These are phyloP conservation scores for Nemania bipapillata DNA, from an alignment of 2,329 filamentous ascomycete genomes.

Conservation along the genomic window DNA sequence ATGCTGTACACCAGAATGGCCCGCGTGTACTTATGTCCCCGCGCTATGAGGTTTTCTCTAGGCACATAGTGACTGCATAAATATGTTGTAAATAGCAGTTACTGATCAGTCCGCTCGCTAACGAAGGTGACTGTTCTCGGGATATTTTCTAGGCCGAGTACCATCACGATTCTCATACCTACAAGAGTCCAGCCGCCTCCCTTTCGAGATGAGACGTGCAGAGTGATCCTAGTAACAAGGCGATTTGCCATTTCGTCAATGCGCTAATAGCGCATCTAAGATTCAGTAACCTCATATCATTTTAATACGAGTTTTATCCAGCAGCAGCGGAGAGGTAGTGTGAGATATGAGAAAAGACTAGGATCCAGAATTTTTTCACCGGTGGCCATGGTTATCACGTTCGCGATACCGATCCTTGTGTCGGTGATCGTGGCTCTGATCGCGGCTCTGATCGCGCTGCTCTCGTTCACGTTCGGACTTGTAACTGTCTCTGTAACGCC, in stretches of 20 bases:
- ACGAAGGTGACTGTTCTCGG: not conserved
- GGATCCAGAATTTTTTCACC: slow-evolving; percentile 16
- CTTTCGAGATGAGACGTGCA: not conserved
- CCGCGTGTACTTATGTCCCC: not conserved
- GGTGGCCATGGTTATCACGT: slow-evolving; percentile 47
- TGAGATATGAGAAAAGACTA: not conserved
- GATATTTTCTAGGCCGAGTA: not conserved
- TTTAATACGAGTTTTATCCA: not conserved
- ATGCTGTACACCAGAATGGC: not conserved
- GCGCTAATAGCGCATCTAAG: not conserved
- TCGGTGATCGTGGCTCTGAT: slow-evolving; percentile 45
- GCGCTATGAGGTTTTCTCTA: not conserved
- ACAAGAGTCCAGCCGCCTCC: not conserved
- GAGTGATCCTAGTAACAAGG: not conserved
- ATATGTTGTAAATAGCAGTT: not conserved
- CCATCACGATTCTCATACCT: not conserved
- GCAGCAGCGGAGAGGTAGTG: not conserved
- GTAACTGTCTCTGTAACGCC: slow-evolving; percentile 57
- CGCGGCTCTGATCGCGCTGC: slow-evolving; percentile 50
- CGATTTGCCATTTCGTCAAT: not conserved
- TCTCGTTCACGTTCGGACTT: slow-evolving; percentile 61
- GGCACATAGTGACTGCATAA: not conserved
- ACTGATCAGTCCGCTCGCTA: slow-evolving; percentile 14
- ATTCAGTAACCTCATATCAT: not conserved
- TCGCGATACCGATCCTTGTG: slow-evolving; percentile 48